Conservation (phyloP, 2,329 filamentous ascomycete species). For the Magnaporthiopsis incrustans region DNA sequence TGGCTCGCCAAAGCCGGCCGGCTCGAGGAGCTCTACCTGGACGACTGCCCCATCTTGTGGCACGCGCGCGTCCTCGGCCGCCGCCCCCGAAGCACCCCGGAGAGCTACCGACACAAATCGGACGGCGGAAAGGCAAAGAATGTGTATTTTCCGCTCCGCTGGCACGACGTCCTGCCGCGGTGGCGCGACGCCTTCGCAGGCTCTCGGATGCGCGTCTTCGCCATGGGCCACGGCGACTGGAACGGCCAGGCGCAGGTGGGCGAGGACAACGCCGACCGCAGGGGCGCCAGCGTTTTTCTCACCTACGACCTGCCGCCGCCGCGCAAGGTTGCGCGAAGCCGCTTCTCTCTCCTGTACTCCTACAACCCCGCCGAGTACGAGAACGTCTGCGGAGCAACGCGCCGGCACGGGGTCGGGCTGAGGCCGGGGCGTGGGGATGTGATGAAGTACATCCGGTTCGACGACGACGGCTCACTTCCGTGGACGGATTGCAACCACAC, state of each 20-base stretch:
- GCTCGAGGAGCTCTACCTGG: conserved; percentile 32
- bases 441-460: background rate
- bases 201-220: background rate
- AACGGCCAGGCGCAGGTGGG: background rate
- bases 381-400: too few relatives aligned
- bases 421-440: too few relatives aligned
- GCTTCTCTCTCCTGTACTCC: too few relatives aligned
- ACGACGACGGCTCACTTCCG: too few relatives aligned
- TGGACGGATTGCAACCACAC: background rate
- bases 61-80: background rate
- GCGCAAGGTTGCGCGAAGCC: background rate
- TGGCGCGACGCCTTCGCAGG: background rate
- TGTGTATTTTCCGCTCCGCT: background rate
- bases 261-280: background rate
- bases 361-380: too few relatives aligned
- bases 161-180: background rate
- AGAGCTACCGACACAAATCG: background rate
- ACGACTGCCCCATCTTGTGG: conserved; percentile 30
- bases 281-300: background rate
- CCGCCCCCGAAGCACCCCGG: background rate
- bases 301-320: background rate
- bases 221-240: background rate
- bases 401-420: background rate
- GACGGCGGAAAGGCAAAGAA: too few relatives aligned
- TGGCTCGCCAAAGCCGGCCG: conserved; percentile 15